Conservation (phyloP, 257 asterid species). For the Lavandula angustifolia region DNA sequence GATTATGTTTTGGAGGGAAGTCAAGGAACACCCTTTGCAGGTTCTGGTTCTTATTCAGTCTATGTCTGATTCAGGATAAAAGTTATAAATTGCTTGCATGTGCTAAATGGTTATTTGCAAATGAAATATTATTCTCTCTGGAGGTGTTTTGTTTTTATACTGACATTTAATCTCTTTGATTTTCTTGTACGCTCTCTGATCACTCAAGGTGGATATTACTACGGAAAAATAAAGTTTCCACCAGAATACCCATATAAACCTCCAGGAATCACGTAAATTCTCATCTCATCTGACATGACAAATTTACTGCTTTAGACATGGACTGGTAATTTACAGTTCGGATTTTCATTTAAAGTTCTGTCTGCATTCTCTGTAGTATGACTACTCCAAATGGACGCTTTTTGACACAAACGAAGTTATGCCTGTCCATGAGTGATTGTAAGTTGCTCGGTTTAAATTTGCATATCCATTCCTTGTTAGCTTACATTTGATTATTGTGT, state of each 20-base stretch:
- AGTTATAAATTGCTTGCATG: conserved; percentile 13
- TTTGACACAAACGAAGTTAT: conserved; percentile 85
- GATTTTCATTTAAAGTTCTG: conserved; percentile 17
- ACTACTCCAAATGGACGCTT: conserved; percentile 87
- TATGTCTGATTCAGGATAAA: conserved; percentile 18
- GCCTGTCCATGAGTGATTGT: conserved; percentile 95
- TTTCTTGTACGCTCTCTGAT: conserved; percentile 23
- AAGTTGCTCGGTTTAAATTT: conserved; percentile 37
- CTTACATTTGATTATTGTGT: conserved; percentile 15
- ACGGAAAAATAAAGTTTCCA: conserved; percentile 96
- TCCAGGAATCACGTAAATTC: conserved; percentile 78
- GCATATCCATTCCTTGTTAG: conserved; percentile 7
- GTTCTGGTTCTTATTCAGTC: conserved; percentile 45
- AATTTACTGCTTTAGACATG: conserved; percentile 12
- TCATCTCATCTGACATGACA: conserved; percentile 14
- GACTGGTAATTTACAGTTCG: conserved; percentile 9
- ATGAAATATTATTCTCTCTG: conserved; percentile 22
- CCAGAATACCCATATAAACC: conserved; percentile 96
- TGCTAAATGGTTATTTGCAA: conserved; percentile 18
- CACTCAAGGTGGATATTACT: conserved; percentile 82
- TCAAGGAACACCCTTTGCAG: conserved; percentile 98
- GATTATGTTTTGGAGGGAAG: conserved; percentile 99
- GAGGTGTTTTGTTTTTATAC: conserved; percentile 5
- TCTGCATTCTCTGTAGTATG: conserved; percentile 60
- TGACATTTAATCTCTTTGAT: conserved; percentile 28